Evolutionary conservation across 169 alveolate genomes (phyloP).

Genomic region (Cryptosporidium andersoni): DNA sequence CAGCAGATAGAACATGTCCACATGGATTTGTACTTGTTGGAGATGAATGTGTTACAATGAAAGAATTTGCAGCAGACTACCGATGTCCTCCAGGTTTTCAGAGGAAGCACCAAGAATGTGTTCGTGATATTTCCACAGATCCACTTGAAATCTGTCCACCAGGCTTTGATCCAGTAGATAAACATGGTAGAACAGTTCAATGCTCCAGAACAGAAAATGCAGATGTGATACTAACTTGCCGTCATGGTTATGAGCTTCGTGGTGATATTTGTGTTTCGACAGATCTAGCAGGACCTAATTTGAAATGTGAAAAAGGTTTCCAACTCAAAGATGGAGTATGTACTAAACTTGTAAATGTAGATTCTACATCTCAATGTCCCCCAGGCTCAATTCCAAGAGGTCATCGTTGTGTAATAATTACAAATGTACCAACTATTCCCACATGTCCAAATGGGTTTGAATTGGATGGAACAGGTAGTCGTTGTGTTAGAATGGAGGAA

Average conservation of each 20-base stretch:
- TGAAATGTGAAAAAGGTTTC: slow-evolving; percentile 64
- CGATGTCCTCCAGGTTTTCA: slow-evolving; percentile 71
- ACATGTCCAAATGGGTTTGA: slow-evolving; percentile 61
- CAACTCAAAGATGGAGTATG: slow-evolving; percentile 71
- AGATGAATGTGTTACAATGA: slow-evolving; percentile 68
- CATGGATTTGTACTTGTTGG: slow-evolving; percentile 69
- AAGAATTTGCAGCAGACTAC: slow-evolving; percentile 64
- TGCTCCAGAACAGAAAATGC: slow-evolving; percentile 67
- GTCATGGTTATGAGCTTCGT: slow-evolving; percentile 63
- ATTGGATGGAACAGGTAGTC: slow-evolving; percentile 29
- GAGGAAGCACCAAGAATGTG: slow-evolving; percentile 69
- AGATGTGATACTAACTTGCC: slow-evolving; percentile 42
- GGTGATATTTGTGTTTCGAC: slow-evolving; percentile 49
- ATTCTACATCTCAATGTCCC: slow-evolving; percentile 57
- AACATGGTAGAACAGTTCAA: slow-evolving; percentile 49
- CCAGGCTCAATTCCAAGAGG: slow-evolving; percentile 71
- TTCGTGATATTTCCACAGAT: slow-evolving; percentile 59
- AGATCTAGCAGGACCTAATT: slow-evolving; percentile 47
- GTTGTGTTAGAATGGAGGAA: slow-evolving; percentile 69
- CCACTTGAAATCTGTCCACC: slow-evolving; percentile 71
- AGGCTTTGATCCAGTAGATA: slow-evolving; percentile 65
- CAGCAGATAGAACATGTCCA: slow-evolving; percentile 62
- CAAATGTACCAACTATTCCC: slow-evolving; percentile 60
- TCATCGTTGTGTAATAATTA: slow-evolving; percentile 52
- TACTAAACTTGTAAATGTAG: slow-evolving; percentile 43